Base-by-base conservation (phyloP, 2,329 filamentous ascomycete species). In the Verticillium nonalfalfae region DNA sequence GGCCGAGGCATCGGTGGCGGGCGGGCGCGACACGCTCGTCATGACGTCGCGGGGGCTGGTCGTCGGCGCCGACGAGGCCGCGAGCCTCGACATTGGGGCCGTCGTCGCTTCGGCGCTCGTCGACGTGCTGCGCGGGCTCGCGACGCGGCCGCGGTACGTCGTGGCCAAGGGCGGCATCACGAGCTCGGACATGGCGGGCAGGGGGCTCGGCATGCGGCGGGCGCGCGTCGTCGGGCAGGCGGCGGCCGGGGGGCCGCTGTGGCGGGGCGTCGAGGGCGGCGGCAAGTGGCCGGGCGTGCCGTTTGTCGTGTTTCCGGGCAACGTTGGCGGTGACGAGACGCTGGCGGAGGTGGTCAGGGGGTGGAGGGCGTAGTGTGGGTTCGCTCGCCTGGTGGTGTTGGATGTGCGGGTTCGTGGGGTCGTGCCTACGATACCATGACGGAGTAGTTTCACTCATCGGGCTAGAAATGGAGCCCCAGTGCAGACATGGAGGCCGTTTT, bases 81-180 rank as follows among this genome's bases (percentile, higher is more conserved):
- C 77, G 11, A 82, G 78, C 55, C 68, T 86, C n/a, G 75, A 79
- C 15, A 85, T 86, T 60, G 82, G 83, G 0, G 74, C 77, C 0
- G 75, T 73, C 0, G 77, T 86, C 11, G 83, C 83, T 0, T 72
- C 73, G 9, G 76, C 78, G 0, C 70, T 86, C n/a, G 83, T 85
- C 0, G 70, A 70, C 1, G 80, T 86, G 59, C 64, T 85, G 1
- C 71, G 73, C 5, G 68, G 69, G 0, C 70, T 85, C 7, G 70
- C 78, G 18, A 74, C 78, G 13, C 74, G 77, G 54, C 83, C 83
- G 2, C 70, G 81, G 57, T 86, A 85, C 66, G 72, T 86, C 2
- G 82, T 86, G 67, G 82, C 82, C 0, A 86, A 82, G 69, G 83
- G 84, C 0, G 83, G 83, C 7, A 86, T 86, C 45, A 86, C 84